phyloP scores from a whole-genome alignment of 495 filamentous ascomycete species.

The Hyaloscypha finlandica region DNA sequence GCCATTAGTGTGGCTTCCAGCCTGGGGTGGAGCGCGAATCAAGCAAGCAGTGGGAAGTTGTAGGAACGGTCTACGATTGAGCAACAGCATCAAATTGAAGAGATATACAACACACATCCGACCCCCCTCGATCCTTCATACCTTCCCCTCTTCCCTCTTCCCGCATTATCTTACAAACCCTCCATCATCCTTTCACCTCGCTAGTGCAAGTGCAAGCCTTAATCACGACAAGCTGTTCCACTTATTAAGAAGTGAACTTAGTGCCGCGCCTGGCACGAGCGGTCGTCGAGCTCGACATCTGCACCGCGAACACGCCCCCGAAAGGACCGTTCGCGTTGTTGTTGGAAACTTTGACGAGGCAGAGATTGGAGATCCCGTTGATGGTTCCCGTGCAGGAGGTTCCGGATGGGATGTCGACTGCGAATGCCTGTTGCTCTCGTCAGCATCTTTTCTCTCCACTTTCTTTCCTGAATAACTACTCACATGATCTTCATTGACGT shows the following conservation, averaged over 20 bases:
- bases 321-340: conserved; percentile 51
- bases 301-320: conserved; percentile 55
- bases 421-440: conserved; percentile 28
- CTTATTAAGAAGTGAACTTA: neutral
- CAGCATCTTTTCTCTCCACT: neutral
- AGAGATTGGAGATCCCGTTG: conserved; percentile 51
- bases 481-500: conserved; percentile 18
- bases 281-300: conserved; percentile 38
- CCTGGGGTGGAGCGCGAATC: no score
- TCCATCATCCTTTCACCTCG: neutral
- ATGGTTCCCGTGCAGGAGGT: conserved; percentile 54
- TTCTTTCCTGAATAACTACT: neutral
- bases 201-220: neutral
- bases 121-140: neutral
- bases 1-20: no score
- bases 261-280: neutral
- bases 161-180: neutral
- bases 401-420: conserved; percentile 45
- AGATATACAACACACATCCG: neutral
- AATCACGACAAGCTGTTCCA: neutral
- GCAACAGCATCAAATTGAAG: neutral
- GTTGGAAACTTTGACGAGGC: conserved; percentile 55
- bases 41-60: no score
- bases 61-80: neutral
- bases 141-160: neutral